Percentiles rank a stretch among this genome's conserved stretches.
Conservation (phyloP, 176 grass and related monocot species). For the Oryza meyeriana region DNA sequence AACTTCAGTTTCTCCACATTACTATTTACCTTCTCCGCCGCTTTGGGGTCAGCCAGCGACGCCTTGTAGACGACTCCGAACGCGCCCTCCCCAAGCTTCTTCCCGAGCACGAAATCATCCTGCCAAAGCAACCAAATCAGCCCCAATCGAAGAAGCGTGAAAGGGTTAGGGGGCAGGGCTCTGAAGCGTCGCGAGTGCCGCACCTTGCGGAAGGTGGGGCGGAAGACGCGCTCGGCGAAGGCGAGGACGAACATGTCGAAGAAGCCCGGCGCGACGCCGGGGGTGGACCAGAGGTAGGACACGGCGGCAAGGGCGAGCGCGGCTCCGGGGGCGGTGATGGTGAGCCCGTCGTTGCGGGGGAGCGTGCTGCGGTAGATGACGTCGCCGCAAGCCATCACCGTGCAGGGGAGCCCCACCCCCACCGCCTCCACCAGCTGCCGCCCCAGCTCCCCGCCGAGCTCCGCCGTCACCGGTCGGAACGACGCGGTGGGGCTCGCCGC, state of each 20-base stretch:
- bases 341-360: constrained; percentile 71
- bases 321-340: constrained; percentile 62
- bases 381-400: constrained; percentile 96
- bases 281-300: constrained; percentile 93
- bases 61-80: constrained; percentile 93
- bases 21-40: constrained; percentile 57
- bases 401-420: constrained; percentile 94
- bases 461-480: constrained; percentile 39
- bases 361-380: constrained; percentile 99
- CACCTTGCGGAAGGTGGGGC: constrained; percentile 87
- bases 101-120: constrained; percentile 86
- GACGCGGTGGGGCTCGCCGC: not conserved
- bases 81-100: constrained; percentile 89
- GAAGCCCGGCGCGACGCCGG: constrained; percentile 89
- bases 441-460: constrained; percentile 44
- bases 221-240: constrained; percentile 70
- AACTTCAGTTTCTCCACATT: not conserved
- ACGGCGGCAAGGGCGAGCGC: constrained; percentile 56
- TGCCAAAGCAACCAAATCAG: constrained; percentile 30
- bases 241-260: constrained; percentile 98
- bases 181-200: not conserved
- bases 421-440: constrained; percentile 80
- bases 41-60: constrained; percentile 63
- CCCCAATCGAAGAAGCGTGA: not conserved
- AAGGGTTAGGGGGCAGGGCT: not conserved